A percentile compares a stretch with the other conserved stretches of the same genome.
These are phyloP conservation scores for Elsinoe fawcettii DNA, from an alignment of 2,329 filamentous ascomycete species.

Conservation along the genomic window DNA sequence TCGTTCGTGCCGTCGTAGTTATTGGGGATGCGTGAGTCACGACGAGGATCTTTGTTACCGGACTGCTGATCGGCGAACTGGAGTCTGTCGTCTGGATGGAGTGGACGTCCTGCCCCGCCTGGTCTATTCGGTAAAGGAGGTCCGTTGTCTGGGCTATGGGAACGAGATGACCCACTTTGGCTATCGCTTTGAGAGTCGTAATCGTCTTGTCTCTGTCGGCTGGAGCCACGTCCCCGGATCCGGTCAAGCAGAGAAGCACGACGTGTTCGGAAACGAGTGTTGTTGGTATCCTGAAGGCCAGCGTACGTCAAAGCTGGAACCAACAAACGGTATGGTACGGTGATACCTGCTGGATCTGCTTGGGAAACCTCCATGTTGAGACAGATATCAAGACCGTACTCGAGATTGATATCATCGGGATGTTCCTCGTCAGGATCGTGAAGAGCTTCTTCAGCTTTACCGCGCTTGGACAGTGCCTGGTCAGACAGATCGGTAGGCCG, in stretches of 20 bases:
- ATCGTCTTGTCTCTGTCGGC: not conserved
- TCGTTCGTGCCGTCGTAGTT: conserved; percentile 5
- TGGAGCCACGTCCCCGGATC: conserved; percentile 17
- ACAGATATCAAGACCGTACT: conserved; percentile 77
- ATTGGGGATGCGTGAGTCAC: conserved; percentile 10
- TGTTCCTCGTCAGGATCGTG: conserved; percentile 46
- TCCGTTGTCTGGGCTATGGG: conserved; percentile 14
- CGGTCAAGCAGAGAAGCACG: conserved; percentile 19
- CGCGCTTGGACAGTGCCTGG: conserved; percentile 32
- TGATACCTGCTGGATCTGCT: conserved; percentile 79
- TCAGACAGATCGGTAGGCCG: conserved; percentile 37
- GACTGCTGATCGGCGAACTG: conserved; percentile 14
- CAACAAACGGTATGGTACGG: conserved; percentile 75
- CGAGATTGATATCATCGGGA: conserved; percentile 60
- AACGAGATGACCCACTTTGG: conserved; percentile 13
- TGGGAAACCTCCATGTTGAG: conserved; percentile 85
- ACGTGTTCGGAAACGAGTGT: conserved; percentile 19
- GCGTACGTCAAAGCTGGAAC: conserved; percentile 63
- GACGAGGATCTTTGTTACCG: conserved; percentile 14
- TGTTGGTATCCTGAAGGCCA: conserved; percentile 26
- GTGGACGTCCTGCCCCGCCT: not conserved
- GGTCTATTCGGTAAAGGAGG: not conserved
- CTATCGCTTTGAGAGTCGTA: conserved; percentile 17
- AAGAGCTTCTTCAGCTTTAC: conserved; percentile 42
- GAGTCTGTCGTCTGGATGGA: conserved; percentile 13